Base-by-base conservation (phyloP, 2,329 filamentous ascomycete species). In the Xylaria arbuscula region DNA sequence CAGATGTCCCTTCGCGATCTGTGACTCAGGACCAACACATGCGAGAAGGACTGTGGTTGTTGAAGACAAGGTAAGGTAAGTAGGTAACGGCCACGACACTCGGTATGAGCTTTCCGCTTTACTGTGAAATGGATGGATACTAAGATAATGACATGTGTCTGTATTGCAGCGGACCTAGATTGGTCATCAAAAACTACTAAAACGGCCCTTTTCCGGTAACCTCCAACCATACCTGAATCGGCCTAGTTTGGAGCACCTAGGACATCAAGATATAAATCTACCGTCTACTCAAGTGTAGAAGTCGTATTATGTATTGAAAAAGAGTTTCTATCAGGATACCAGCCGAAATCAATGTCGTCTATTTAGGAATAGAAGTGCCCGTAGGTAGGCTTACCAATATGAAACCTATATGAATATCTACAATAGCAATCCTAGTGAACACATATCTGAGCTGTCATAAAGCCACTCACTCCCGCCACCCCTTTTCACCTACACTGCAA, bases 111-210 rank as follows among this genome's bases (percentile, higher is more conserved):
- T 62, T 22, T 19, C 17, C 8, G 17, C n/a, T 54, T 32, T n/a
- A 45, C 8, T 24, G 53, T 51, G 57, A 72, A 74, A 56, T 64
- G 48, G 74, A 74, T 71, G 28, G 28, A 28, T 28, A 28, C 28
- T 28, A 28, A 17, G 55, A 57, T 57, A 22, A 45, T 57, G 55
- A 57, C 55, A 75, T 73, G 73, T 75, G 73, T 75, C 74, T 76
- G 70, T 42, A 74, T 71, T 56, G 59, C 28, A 36, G n/a, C 40
- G 47, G 55, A 24, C 34, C 53, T 54, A 62, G 34, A 32, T n/a
- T 34, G 7, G 51, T 6, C 51, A 1, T 36, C 8, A n/a, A 36
- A 11, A n/a, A 54, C 1, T 17, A 34, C 51, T 54, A 36, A 4
- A 34, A 1, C 17, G 34, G 50, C 3, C 7, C 8, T 1, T 7